A percentile compares a stretch with the other conserved stretches of the same genome.
Evolutionary conservation across 345 rosid species (phyloP).

Genomic region (Rubroshorea leprosula): DNA sequence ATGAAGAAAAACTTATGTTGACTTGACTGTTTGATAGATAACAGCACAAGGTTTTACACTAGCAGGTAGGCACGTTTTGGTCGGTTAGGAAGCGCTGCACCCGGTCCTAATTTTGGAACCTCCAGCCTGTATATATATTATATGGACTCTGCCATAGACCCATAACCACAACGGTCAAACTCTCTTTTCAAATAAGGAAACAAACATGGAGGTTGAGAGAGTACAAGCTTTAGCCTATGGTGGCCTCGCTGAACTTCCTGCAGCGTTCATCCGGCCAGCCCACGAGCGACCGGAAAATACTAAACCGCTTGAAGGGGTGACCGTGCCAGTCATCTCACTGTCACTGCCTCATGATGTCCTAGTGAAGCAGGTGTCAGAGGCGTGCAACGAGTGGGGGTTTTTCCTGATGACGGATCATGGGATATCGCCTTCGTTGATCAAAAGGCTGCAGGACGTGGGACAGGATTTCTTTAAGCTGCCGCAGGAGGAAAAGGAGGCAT

Average conservation of each 20-base stretch:
- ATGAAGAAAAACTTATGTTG: no score
- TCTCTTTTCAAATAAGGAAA: no score
- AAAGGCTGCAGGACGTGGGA: conserved; percentile 35
- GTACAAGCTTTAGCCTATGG: conserved; percentile 28
- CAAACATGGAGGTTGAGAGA: conserved; percentile 29
- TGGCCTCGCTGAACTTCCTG: conserved; percentile 30
- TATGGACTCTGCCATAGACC: no score
- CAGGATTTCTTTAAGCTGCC: conserved; percentile 40
- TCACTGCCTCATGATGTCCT: conserved; percentile 18
- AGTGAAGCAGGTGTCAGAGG: conserved; percentile 18
- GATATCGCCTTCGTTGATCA: conserved; percentile 22
- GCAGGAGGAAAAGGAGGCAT: conserved; percentile 37
- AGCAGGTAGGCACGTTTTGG: no score
- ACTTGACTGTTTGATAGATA: no score
- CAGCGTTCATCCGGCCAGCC: conserved; percentile 31
- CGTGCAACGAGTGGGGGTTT: conserved; percentile 42
- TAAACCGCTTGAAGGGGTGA: conserved; percentile 34
- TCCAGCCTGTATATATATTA: background rate
- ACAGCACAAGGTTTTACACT: no score
- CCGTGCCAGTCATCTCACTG: conserved; percentile 38
- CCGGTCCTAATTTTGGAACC: no score
- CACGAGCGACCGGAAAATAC: conserved; percentile 42
- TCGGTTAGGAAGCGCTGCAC: no score
- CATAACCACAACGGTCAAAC: no score
- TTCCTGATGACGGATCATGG: conserved; percentile 37